These are phyloP conservation scores for Larix sibirica DNA, from an alignment of 83 land plant genomes.

Conservation along the genomic window DNA sequence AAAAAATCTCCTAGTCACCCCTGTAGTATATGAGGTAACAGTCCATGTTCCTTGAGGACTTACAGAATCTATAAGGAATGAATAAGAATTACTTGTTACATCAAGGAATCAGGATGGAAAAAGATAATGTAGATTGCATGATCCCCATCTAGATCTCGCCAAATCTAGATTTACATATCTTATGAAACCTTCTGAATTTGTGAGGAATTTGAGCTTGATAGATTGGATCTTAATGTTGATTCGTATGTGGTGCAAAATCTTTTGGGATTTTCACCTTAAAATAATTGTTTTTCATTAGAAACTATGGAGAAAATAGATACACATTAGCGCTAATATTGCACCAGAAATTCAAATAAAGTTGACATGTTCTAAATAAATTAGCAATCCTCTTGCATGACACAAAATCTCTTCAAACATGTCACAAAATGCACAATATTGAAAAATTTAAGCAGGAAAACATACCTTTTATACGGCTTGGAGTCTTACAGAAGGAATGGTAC, in stretches of 20 bases:
- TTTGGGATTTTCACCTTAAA: no score
- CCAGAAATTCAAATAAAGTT: background rate
- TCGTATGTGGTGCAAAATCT: no score
- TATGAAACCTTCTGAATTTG: background rate
- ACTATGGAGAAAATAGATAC: background rate
- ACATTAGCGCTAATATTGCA: background rate
- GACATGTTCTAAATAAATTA: background rate
- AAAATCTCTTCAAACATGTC: background rate
- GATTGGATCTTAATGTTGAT: no score
- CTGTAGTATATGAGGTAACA: no score
- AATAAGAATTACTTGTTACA: no score
- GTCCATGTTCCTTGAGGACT: no score
- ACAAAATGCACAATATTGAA: background rate
- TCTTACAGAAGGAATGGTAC: background rate
- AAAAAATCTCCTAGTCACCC: no score
- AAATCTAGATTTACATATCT: background rate
- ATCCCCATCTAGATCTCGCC: background rate
- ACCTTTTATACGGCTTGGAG: background rate
- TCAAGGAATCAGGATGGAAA: background rate
- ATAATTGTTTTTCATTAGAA: background rate
- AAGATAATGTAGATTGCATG: background rate
- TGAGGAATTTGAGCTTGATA: no score
- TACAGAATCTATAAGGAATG: no score
- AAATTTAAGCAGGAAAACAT: slow-evolving; percentile 2
- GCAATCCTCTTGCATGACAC: background rate